Percentiles rank a stretch among this genome's conserved stretches.
These are phyloP conservation scores for Ceratobasidium sp. DNA, from an alignment of 1,284 basidiomycete genomes.

Conservation along the genomic window DNA sequence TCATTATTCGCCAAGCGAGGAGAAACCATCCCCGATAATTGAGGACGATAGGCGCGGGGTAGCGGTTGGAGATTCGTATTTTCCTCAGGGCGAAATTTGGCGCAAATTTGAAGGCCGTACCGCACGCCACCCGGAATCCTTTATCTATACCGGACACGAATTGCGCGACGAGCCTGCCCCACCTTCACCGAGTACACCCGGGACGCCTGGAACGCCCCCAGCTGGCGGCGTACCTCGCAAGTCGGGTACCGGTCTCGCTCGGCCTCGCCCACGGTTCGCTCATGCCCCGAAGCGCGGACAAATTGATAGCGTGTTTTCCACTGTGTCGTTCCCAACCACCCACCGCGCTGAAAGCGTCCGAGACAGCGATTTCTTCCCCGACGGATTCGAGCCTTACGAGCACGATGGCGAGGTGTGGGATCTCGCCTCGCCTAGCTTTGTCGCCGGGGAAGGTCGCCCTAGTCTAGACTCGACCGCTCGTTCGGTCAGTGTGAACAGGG, in stretches of 20 bases:
- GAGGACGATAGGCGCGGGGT: conserved; percentile 20
- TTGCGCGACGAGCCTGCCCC: background rate
- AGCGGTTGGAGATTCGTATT: conserved; percentile 33
- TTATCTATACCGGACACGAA: conserved; percentile 28
- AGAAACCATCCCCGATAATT: background rate
- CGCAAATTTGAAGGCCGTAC: conserved; percentile 37
- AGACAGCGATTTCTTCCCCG: conserved; percentile 30
- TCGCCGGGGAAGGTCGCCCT: background rate
- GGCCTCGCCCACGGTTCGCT: conserved; percentile 34
- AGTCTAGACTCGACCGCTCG: conserved; percentile 35
- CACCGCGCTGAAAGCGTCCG: conserved; percentile 39
- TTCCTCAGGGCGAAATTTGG: conserved; percentile 39
- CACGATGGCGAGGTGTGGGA: conserved; percentile 41
- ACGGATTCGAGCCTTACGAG: conserved; percentile 30
- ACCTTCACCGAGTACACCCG: no score
- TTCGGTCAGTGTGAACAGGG: conserved; percentile 16
- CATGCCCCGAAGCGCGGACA: background rate
- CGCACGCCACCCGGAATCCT: conserved; percentile 35
- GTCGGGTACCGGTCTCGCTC: conserved; percentile 1
- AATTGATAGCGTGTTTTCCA: conserved; percentile 36
- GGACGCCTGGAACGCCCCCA: background rate
- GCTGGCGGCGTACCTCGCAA: background rate
- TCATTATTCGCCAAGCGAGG: conserved; percentile 9
- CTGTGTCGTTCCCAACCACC: conserved; percentile 33
- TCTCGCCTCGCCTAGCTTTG: conserved; percentile 33